phyloP scores from a whole-genome alignment of 257 asterid species.

The Ligustrum vulgare region DNA sequence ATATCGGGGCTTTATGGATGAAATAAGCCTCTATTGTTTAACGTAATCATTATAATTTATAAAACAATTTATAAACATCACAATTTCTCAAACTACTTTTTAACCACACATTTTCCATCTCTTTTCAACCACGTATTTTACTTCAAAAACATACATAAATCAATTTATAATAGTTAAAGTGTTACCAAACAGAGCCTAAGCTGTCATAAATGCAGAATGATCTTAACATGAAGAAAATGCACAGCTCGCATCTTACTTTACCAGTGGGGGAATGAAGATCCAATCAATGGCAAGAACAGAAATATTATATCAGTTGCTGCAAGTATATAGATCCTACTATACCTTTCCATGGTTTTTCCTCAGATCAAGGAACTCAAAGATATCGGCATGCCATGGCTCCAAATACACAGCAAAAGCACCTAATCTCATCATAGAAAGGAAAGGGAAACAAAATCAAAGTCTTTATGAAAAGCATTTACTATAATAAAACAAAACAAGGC shows the following conservation, averaged over 20 bases:
- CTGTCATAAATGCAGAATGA: neutral
- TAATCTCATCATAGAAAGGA: constrained; percentile 26
- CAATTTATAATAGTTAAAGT: too few relatives aligned
- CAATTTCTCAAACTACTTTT: too few relatives aligned
- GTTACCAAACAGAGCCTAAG: too few relatives aligned
- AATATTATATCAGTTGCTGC: neutral
- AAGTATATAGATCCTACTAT: constrained; percentile 14
- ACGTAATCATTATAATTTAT: too few relatives aligned
- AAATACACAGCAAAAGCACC: constrained; percentile 98
- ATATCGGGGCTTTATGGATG: too few relatives aligned
- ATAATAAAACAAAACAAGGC: neutral
- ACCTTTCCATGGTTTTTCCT: constrained; percentile 98
- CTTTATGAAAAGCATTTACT: neutral
- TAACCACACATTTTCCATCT: too few relatives aligned
- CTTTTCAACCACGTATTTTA: too few relatives aligned
- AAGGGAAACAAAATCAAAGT: constrained; percentile 9
- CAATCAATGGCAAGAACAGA: neutral
- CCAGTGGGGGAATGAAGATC: neutral
- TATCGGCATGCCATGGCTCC: constrained; percentile 99
- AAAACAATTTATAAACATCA: too few relatives aligned
- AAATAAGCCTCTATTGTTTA: neutral
- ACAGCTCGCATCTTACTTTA: neutral
- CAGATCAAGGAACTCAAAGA: constrained; percentile 84
- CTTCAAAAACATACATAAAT: too few relatives aligned
- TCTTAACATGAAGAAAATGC: too few relatives aligned